Evolutionary conservation across 345 rosid genomes (phyloP).

Genomic region (Dipteronia dyeriana): DNA sequence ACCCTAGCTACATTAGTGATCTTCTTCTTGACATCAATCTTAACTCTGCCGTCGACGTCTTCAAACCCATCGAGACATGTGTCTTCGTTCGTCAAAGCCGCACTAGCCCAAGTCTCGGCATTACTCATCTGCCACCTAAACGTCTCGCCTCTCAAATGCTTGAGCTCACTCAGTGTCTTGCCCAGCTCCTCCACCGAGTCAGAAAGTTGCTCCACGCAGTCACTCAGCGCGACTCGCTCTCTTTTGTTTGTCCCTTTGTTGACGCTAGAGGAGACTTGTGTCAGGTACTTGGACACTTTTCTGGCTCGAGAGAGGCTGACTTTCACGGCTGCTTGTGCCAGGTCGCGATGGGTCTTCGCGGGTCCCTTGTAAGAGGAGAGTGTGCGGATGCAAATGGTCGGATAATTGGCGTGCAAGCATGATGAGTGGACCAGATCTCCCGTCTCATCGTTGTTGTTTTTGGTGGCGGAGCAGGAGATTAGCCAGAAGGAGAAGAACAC

Average conservation of each 20-base stretch:
- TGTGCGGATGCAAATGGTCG: constrained; percentile 62
- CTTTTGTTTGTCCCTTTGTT: constrained; percentile 25
- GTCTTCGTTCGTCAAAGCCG: constrained; percentile 81
- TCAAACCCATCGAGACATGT: constrained; percentile 89
- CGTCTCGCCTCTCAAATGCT: constrained; percentile 54
- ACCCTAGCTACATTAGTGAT: constrained; percentile 61
- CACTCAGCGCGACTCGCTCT: constrained; percentile 55
- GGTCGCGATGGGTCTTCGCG: constrained; percentile 54
- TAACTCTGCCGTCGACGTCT: constrained; percentile 39
- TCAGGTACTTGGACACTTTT: constrained; percentile 37
- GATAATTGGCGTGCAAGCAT: constrained; percentile 76
- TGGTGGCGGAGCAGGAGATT: constrained; percentile 28
- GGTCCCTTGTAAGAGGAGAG: constrained; percentile 72
- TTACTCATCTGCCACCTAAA: constrained; percentile 69
- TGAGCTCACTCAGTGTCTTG: constrained; percentile 52
- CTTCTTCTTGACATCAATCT: constrained; percentile 48
- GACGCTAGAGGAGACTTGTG: constrained; percentile 18
- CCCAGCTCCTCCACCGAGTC: constrained; percentile 71
- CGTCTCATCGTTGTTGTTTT: background rate
- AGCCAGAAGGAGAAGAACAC: constrained; percentile 19
- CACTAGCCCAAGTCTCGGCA: constrained; percentile 86
- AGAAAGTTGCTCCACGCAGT: constrained; percentile 75
- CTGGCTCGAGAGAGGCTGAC: constrained; percentile 58
- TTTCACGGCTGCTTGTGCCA: constrained; percentile 74
- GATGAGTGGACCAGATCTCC: constrained; percentile 64